These are phyloP conservation scores for Clarireedia monteithiana DNA, from an alignment of 2,329 filamentous ascomycete genomes.

Conservation along the genomic window DNA sequence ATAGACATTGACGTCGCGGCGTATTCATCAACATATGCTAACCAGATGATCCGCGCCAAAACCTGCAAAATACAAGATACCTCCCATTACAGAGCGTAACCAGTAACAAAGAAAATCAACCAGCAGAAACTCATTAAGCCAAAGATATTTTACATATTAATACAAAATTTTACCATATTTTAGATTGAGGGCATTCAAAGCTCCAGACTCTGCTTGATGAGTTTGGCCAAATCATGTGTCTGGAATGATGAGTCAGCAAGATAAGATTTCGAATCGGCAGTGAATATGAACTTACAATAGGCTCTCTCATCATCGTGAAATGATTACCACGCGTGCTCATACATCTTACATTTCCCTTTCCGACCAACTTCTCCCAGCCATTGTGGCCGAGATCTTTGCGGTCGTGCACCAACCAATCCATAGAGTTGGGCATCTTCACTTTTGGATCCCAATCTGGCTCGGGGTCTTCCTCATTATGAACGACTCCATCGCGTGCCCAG, in stretches of 20 bases:
- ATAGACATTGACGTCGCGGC: no score
- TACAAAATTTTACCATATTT: neutral
- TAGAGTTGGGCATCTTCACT: conserved; percentile 37
- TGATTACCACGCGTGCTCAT: conserved; percentile 16
- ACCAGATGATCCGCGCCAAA: no score
- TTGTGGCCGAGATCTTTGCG: conserved; percentile 62
- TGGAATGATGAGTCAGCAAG: conserved; percentile 2
- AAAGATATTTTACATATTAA: neutral
- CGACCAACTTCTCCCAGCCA: conserved; percentile 43
- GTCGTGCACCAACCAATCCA: conserved; percentile 64
- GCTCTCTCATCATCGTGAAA: conserved; percentile 21
- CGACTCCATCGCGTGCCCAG: conserved; percentile 68
- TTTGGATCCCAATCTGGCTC: conserved; percentile 52
- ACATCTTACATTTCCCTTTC: conserved; percentile 13
- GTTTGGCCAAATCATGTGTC: conserved; percentile 3
- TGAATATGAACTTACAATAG: conserved; percentile 13
- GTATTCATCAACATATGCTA: no score
- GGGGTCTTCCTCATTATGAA: conserved; percentile 51
- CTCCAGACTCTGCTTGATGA: conserved; percentile 6
- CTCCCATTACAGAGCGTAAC: no score
- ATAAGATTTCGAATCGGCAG: neutral
- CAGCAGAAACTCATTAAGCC: neutral
- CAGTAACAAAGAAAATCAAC: neutral
- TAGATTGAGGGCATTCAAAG: neutral
- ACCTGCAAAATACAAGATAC: no score